Base-by-base conservation (phyloP, 768 basidiomycete species). In the Leccinum longicurvipes region DNA sequence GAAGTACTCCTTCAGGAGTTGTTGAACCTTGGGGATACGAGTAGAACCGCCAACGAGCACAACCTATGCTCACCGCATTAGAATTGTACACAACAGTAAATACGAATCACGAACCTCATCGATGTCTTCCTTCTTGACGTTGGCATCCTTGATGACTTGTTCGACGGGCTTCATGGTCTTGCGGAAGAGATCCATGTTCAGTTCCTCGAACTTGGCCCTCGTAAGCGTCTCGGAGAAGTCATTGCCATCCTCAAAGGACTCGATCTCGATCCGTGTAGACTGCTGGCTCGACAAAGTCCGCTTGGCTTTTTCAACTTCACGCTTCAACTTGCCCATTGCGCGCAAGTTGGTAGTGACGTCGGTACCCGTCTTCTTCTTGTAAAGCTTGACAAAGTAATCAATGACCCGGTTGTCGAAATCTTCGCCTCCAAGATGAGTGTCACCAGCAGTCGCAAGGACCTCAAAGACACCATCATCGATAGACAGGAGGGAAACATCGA, bases 141-240 rank as follows among this genome's bases (percentile, higher is more conserved):
- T 89, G 61, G 96, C 90, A 68, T 98, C 96, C 86, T 97, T 97
- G 65, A 98, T 80, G 21, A 98, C 96, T 75, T 98, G 96, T 74
- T 98, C 95, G 59, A 98, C 96, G 60, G 96, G 96, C 80, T 95
- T 95, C 92, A 98, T 93, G 31, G 96, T 99, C 84, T 96, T 96
- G 68, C 96, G 83, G 90, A 99, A 99, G 51, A 98, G 85, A 67
- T 99, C 96, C 79, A 97, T 89, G 85, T 96, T 97, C 62, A 98
- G 82, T 74, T 98, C 95, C 74, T 98, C 96, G 71, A 99, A 98
- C 77, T 97, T 98, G 78, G 96, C 96, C 53, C 96, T 86, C 51
- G 96, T 98, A 29, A 98, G 84, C 6, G 91, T 92, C 82, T 98
- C 96, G 31, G 93, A 91, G 68, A 98, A 93, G 79, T 99, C 96